These are phyloP conservation scores for Neurospora discreta DNA, from an alignment of 495 filamentous ascomycete species.

Conservation along the genomic window DNA sequence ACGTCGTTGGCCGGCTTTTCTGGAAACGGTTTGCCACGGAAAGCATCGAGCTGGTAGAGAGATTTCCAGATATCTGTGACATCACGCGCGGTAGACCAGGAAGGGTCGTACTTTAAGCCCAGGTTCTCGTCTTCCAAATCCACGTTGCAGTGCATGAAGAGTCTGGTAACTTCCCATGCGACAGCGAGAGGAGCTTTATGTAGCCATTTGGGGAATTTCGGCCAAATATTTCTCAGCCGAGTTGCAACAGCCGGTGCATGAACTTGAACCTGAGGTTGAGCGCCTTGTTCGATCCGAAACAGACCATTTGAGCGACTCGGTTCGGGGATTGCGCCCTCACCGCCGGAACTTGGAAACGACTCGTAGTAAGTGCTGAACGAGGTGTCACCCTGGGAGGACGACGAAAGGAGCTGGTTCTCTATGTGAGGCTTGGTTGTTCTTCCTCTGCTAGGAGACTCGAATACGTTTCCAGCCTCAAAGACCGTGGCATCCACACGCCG, in stretches of 20 bases:
- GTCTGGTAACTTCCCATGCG: constrained; percentile 35
- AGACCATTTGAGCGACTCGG: not conserved
- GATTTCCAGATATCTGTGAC: constrained; percentile 22
- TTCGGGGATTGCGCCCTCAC: not conserved
- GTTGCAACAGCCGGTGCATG: not conserved
- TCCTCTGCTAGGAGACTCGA: not conserved
- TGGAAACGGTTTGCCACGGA: constrained; percentile 31
- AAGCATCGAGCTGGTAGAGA: constrained; percentile 19
- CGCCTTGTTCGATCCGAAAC: not conserved
- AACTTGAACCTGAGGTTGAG: not conserved
- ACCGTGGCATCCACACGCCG: not conserved
- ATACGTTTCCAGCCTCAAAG: not conserved
- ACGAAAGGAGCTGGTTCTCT: not conserved
- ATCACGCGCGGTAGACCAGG: constrained; percentile 19
- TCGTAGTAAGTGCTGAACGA: not conserved
- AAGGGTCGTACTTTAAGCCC: constrained; percentile 24
- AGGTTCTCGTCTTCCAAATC: constrained; percentile 15
- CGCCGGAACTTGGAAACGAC: not conserved
- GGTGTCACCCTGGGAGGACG: not conserved
- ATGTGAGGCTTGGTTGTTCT: not conserved
- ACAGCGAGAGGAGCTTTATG: constrained; percentile 29
- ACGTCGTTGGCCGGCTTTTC: constrained; percentile 23
- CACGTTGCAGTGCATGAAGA: constrained; percentile 31
- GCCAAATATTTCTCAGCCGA: constrained; percentile 21
- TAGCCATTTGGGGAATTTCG: constrained; percentile 25